phyloP scores from a whole-genome alignment of 371 early-diverging fungal genomes.

The Circinella minor region DNA sequence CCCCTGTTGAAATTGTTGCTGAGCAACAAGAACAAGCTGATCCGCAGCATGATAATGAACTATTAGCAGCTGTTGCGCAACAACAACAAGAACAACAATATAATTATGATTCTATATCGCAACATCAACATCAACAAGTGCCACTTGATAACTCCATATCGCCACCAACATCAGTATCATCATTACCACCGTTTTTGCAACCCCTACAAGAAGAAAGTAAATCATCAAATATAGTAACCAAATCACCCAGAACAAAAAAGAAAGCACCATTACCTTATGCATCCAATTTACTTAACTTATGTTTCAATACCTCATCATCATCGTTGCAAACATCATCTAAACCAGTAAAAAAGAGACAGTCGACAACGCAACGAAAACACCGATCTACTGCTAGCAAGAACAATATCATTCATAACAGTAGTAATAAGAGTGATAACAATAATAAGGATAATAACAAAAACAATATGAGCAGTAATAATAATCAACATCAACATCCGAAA shows the following conservation, averaged over 20 bases:
- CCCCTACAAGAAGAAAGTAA: not conserved
- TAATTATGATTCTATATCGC: not conserved
- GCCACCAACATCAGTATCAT: not conserved
- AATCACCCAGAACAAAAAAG: not conserved
- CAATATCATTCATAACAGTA: not conserved
- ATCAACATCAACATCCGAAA: not conserved
- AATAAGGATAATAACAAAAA: not conserved
- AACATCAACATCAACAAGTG: not conserved
- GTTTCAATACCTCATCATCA: slow-evolving; percentile 8
- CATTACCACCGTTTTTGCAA: not conserved
- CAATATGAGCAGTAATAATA: not conserved
- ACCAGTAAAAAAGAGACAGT: not conserved
- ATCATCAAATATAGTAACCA: not conserved
- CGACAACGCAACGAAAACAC: not conserved
- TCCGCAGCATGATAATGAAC: not conserved
- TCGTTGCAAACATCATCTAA: not conserved
- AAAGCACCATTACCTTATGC: slow-evolving; percentile 13
- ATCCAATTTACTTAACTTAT: slow-evolving; percentile 17
- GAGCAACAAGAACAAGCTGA: not conserved
- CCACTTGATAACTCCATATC: not conserved
- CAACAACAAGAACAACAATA: not conserved
- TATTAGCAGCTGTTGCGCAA: not conserved
- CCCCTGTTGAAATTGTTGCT: not conserved
- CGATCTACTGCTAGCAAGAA: not conserved
- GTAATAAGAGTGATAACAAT: not conserved